Percentiles rank a stretch among this genome's conserved stretches.
Conservation (phyloP, 352 stramenopile genomes). For the Phytophthora aleatoria region DNA sequence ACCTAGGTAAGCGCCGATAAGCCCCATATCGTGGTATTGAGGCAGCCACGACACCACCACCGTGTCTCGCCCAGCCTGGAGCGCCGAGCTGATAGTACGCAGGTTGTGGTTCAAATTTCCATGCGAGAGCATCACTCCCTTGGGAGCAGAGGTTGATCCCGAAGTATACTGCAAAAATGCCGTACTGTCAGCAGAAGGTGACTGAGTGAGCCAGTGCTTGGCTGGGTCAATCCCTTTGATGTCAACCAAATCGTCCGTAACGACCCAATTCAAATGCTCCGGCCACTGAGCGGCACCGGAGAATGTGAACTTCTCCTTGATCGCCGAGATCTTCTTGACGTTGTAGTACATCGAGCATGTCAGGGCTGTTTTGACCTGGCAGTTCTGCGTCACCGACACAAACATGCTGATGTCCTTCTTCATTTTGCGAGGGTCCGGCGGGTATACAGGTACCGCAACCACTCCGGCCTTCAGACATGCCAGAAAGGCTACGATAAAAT, state of each 20-base stretch:
- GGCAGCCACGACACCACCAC: conserved; percentile 98
- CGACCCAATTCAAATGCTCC: conserved; percentile 88
- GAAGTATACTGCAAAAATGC: conserved; percentile 99
- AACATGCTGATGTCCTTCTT: conserved; percentile 98
- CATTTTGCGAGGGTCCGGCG: conserved; percentile 92
- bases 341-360: conserved; percentile 95
- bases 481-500: conserved; percentile 98
- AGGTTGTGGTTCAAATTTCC: conserved; percentile 98
- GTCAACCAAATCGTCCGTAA: conserved; percentile 78
- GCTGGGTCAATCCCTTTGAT: conserved; percentile 45
- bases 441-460: conserved; percentile 93
- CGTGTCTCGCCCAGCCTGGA: conserved; percentile 90
- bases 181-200: conserved; percentile 58
- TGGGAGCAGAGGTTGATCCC: conserved; percentile 97
- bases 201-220: conserved; percentile 48
- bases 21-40: conserved; percentile 99
- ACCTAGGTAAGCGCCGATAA: conserved; percentile 95
- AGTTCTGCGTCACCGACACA: conserved; percentile 91
- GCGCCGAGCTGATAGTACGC: conserved; percentile 92
- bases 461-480: conserved; percentile 94
- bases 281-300: conserved; percentile 75
- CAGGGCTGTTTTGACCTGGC: conserved; percentile 91
- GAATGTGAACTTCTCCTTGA: conserved; percentile 86
- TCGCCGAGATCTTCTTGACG: conserved; percentile 91
- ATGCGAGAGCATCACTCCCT: conserved; percentile 98